Conservation (phyloP, 495 filamentous ascomycete species). For the Tuber melanosporum region DNA sequence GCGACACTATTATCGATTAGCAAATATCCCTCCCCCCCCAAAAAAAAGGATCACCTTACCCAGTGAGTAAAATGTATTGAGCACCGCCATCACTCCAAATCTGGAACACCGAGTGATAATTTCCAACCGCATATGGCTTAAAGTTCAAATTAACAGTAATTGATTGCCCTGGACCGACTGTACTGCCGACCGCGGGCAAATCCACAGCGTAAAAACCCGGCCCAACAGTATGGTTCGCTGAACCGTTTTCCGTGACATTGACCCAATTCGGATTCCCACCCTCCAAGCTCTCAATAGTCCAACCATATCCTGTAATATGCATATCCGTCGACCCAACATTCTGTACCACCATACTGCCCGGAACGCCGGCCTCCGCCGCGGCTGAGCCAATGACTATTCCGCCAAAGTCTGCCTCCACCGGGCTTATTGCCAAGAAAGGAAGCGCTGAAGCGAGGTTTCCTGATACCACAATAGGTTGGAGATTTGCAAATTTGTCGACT, state of each 20-base stretch:
- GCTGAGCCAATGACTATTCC: conserved; percentile 42
- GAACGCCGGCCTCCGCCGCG: conserved; percentile 33
- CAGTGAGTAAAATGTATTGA: conserved; percentile 39
- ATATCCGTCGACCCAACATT: conserved; percentile 42
- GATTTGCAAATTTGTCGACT: conserved; percentile 39
- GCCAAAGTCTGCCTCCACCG: conserved; percentile 42
- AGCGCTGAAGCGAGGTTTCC: conserved; percentile 40
- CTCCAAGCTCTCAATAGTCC: conserved; percentile 35
- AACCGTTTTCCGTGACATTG: conserved; percentile 32
- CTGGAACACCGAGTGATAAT: conserved; percentile 38
- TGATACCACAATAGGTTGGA: conserved; percentile 40
- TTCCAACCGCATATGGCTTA: conserved; percentile 33
- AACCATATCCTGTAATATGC: conserved; percentile 44
- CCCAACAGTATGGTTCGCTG: conserved; percentile 15
- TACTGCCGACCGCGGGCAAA: conserved; percentile 39
- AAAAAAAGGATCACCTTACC: conserved; percentile 1
- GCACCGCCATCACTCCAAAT: conserved; percentile 42
- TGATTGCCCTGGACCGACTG: conserved; percentile 33
- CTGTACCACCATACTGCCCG: conserved; percentile 40
- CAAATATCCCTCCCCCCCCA: neutral
- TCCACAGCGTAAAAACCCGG: conserved; percentile 40
- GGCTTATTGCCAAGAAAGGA: conserved; percentile 41
- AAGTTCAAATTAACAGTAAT: conserved; percentile 41
- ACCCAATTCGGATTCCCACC: conserved; percentile 23
- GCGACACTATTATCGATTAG: conserved; percentile 25